Base-by-base conservation (phyloP, 2,329 filamentous ascomycete species). In the Colletotrichum neosansevieriae region DNA sequence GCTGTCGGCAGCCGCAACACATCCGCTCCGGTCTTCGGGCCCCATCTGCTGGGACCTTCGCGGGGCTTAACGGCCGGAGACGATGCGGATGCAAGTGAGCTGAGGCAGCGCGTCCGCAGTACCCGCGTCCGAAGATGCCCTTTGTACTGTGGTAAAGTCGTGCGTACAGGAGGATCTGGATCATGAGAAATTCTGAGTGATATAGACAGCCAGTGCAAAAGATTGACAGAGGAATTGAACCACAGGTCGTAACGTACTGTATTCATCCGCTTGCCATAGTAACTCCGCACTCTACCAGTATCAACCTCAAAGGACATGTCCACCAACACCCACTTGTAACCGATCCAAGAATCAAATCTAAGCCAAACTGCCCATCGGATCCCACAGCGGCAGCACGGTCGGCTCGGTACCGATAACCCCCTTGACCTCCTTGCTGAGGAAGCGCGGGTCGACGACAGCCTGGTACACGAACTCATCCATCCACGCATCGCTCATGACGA, bases 391-490 rank as follows among this genome's bases (percentile, higher is more conserved):
- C 69, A 95, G 79, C 61, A 93, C 87, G 70, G 90, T 86, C 0
- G 93, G 88, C 75, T 92, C 84, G 81, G 91, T 86, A 71, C 88
- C 86, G 59, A 95, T 79, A 24, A 96, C 88, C 73, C 94, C 91
- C 68, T 84, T 84, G 11, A 96, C 84, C 73, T 91, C 88, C 74
- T 87, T 86, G 62, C 82, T 83, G 60, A 92, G 83, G 75, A 91
- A 90, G 13, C 84, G 85, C 0, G 91, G 90, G 76, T 97, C 92
- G 6, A 97, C 89, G 13, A 97, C 94, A 7, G 91, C 93, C 83
- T 97, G 94, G 76, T 94, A 97, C 49, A 92, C 89, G 80, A 94
- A 97, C 80, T 93, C 85, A 70, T 92, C 89, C 88, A 93, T 90
- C 91, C 91, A 93, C 19, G 83, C 82, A 79, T 97, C 94, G 69